Evolutionary conservation across 208 protist genomes (phyloP).

Genomic region (Vickermania spadyakhi): DNA sequence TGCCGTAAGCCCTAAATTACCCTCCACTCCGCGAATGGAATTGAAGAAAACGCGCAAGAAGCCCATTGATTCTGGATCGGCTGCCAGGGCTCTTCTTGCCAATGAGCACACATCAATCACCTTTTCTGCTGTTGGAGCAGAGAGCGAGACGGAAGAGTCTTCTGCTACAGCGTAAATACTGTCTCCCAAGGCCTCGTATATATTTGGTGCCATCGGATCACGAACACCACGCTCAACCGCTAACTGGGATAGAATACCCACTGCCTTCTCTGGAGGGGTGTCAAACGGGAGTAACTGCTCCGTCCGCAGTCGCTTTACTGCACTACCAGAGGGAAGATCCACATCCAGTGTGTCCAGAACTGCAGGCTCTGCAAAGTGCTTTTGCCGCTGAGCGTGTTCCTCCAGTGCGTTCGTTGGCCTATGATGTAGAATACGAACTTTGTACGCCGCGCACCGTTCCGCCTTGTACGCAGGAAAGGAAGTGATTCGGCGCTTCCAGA

Average conservation of each 20-base stretch:
- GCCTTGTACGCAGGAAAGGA: conserved; percentile 43
- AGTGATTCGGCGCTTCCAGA: conserved; percentile 53
- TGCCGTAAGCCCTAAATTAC: conserved; percentile 35
- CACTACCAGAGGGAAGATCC: conserved; percentile 2
- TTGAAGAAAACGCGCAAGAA: conserved; percentile 72
- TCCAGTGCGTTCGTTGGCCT: conserved; percentile 42
- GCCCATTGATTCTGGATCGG: conserved; percentile 27
- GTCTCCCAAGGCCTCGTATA: conserved; percentile 53
- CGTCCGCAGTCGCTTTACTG: conserved; percentile 21
- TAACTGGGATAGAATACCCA: conserved; percentile 58
- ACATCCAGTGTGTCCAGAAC: conserved; percentile 4
- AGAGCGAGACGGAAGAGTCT: conserved; percentile 18
- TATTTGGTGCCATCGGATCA: conserved; percentile 35
- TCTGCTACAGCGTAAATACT: conserved; percentile 29
- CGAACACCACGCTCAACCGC: conserved; percentile 77
- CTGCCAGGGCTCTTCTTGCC: conserved; percentile 69
- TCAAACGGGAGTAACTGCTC: conserved; percentile 48
- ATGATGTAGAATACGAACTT: conserved; percentile 55
- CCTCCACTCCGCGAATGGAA: conserved; percentile 37
- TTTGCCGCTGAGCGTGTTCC: conserved; percentile 43
- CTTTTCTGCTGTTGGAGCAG: conserved; percentile 42
- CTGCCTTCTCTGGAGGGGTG: conserved; percentile 33
- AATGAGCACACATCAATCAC: conserved; percentile 68
- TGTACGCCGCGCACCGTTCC: conserved; percentile 72
- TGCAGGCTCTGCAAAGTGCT: conserved; percentile 47